Base-by-base conservation (phyloP, 2,329 filamentous ascomycete genomes). In the Ascochyta pisi region DNA sequence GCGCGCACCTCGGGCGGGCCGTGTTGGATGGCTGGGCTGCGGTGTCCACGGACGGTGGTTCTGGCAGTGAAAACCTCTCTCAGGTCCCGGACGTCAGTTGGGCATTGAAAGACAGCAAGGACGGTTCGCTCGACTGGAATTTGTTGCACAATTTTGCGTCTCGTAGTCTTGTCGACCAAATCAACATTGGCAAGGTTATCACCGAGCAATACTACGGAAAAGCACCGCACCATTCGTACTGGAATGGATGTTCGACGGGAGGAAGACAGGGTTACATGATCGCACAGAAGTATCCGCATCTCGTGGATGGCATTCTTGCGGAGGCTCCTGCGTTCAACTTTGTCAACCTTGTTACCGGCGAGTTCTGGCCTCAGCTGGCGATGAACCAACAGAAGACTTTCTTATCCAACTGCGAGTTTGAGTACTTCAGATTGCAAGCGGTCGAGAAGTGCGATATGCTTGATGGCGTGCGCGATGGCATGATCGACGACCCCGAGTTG, bases 61-160 rank as follows among this genome's bases (percentile, higher is more conserved):
- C 68, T 27, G 50, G 63, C 48, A 55, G 60, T 4, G 40, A 55
- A 16, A 23, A 52, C 16, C 24, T 57, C 2, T 31, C 47, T 7
- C 42, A 43, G 29, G 10, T 50, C 1, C 4, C 29, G 6, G 64
- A 69, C 41, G 58, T 45, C 16, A 63, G 61, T 3, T 74, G 69
- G 67, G 54, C 56, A 3, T 44, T 73, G 42, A 65, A 67, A 4
- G 35, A 56, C 6, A 47, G 19, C 4, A 22, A 26, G 1, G 58
- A 70, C 34, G 52, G 65, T 1, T 63, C 61, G 15, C 50, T 74
- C 3, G 64, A 75, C 19, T 70, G 69, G 65, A 50, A 66, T 27
- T 47, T 70, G 3, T 43, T 80, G 6, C 64, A 74, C 10, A 76
- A 79, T 46, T 75, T 77, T 22, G 77, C 73, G 0, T 74, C 69